Base-by-base conservation (phyloP, 169 alveolate genomes). In the Amoebophrya sp. region DNA sequence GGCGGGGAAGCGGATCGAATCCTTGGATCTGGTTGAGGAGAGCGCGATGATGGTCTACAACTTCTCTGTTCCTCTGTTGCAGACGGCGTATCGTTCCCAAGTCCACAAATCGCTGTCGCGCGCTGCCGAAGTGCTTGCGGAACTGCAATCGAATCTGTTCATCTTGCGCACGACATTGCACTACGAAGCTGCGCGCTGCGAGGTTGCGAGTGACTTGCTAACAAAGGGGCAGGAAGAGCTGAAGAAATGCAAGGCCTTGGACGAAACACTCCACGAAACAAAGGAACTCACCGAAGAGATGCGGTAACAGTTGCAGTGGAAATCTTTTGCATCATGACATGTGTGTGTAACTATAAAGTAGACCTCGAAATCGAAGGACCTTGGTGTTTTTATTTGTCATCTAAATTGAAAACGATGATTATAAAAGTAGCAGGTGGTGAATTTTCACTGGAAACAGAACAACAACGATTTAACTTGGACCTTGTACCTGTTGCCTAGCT, bases 141-240 rank as follows among this genome's bases (percentile, higher is more conserved):
- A 92, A 91, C 55, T 92, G 92, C 90, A 92, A 78, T 92, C 93
- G 36, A 89, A 89, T 54, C 91, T 91, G 54, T 40, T 92, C 92
- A 89, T 92, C 55, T 38, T 92, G 53, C 65, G 93, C 38, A 91
- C 89, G 39, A 90, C 54, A 90, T 92, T 92, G 38, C 93, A 92
- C 54, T 92, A 83, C 39, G 93, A 92, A 83, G 93, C 89, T 39
- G 93, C 93, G 33, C 89, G 89, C 6, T 92, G 93, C 41, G 93
- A 92, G 90, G 92, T 92, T 47, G 89, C 93, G 78, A 40, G 90
- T 0, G 93, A 92, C n/a, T 36, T 92, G 29, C 90, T 92, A 40
- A 92, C 93, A 12, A 92, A 92, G 77, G 93, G 93, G 78, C 29
- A 53, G 38, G 90, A 89, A 12, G 93, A 92, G 54, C 55, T 39